Base-by-base conservation (phyloP, 2,329 filamentous ascomycete genomes). In the Alternaria viburni region DNA sequence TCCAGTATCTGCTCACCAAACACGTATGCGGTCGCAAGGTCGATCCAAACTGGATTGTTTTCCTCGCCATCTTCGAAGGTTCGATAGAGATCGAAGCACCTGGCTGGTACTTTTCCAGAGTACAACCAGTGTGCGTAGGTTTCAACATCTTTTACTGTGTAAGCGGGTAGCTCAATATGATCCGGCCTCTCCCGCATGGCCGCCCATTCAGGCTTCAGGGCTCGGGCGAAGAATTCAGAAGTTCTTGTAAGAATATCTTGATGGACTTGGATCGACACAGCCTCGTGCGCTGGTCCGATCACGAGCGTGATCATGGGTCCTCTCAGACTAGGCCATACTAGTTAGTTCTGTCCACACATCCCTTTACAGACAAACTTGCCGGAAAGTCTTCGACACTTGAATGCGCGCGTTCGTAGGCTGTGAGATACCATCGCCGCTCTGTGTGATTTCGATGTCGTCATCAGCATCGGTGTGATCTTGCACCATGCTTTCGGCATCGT, bases 1-100 rank as follows among this genome's bases (percentile, higher is more conserved):
- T 61, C 59, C 7, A 61, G 50, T 7, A 61, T 52, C 19, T 61
- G 44, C 17, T 61, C 52, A 32, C 44, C 59, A 45, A 61, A 61
- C 9, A 57, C 25, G 36, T 56, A 61, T 52, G 54, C 52, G 17
- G 19, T 52, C 15, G 52, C 57, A 12, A 61, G 52, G 25, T 57
- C 54, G 30, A 57, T 36, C 54, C 46, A 61, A 26, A 61, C 44
- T n/a, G 32, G 45, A 23, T 61, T 54, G 25, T 36, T 57, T 19
- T 56, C 50, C 23, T 52, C 30, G 3, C n/a, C 13, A 26, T 51
- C 41, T 5, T 43, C 0, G 36, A 43, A 43, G 36, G 36, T 17
- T 41, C 36, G 36, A 13, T 23, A 12, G 23, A n/a, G 8, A 21
- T 61, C 51, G 23, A 61, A 56, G 59, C 56, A 30, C 21, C 52